Percentiles rank a stretch among this genome's conserved stretches.
Conservation (phyloP, 2,329 filamentous ascomycete genomes). For the Venturia effusa region DNA sequence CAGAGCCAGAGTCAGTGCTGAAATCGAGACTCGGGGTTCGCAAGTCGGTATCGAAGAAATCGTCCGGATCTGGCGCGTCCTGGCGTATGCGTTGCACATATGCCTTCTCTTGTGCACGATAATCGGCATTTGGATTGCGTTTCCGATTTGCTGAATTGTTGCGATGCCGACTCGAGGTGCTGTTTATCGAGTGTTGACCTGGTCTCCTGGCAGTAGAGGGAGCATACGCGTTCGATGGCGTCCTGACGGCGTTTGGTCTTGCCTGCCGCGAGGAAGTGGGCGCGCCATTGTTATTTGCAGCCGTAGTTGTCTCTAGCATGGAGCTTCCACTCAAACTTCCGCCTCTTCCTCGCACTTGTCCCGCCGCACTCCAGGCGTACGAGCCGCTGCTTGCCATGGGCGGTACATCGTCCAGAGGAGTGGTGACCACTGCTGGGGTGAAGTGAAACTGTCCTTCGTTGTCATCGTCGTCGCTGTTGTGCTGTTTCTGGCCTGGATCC, state of each 20-base stretch:
- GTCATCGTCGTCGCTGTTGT: constrained; percentile 11
- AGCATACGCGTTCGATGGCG: constrained; percentile 39
- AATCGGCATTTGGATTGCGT: constrained; percentile 60
- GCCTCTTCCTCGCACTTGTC: constrained; percentile 18
- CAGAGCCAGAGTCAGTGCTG: constrained; percentile 67
- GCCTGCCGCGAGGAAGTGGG: constrained; percentile 13
- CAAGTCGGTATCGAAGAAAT: constrained; percentile 60
- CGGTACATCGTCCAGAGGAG: constrained; percentile 24
- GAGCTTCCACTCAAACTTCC: constrained; percentile 3
- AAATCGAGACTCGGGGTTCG: constrained; percentile 59
- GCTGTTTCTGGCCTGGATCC: not conserved
- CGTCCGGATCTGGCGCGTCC: constrained; percentile 49
- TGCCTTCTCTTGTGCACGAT: constrained; percentile 80
- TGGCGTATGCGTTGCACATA: constrained; percentile 88
- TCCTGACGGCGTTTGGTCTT: constrained; percentile 33
- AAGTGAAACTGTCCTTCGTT: constrained; percentile 20
- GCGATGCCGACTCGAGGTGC: constrained; percentile 38
- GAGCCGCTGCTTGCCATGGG: constrained; percentile 18
- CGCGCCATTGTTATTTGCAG: not conserved
- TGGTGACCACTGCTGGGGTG: constrained; percentile 25
- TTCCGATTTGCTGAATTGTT: constrained; percentile 46
- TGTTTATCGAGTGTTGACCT: constrained; percentile 35
- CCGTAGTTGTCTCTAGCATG: not conserved
- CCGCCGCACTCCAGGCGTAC: constrained; percentile 19
- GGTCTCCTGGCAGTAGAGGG: constrained; percentile 35